Evolutionary conservation across 2,329 filamentous ascomycete genomes (phyloP).

Genomic region (Hypoxylon sp.): DNA sequence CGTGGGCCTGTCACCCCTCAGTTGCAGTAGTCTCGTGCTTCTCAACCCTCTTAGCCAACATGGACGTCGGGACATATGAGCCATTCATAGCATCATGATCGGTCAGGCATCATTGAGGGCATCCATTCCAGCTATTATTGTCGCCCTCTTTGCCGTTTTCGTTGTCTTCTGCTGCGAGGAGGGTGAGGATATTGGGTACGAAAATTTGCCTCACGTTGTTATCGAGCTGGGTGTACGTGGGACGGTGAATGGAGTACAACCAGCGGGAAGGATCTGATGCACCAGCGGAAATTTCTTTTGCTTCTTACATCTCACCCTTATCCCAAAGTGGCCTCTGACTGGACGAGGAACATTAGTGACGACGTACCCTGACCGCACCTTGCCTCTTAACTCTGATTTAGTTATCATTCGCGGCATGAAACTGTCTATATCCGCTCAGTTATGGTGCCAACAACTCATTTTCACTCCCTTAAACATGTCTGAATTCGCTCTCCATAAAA

Average conservation of each 20-base stretch:
- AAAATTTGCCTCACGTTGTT: constrained; percentile 32
- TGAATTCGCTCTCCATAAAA: constrained; percentile 13
- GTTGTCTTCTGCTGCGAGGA: constrained; percentile 36
- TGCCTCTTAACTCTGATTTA: constrained; percentile 29
- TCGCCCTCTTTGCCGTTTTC: constrained; percentile 40
- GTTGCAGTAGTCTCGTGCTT: constrained; percentile 28
- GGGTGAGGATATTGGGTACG: constrained; percentile 42
- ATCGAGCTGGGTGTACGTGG: constrained; percentile 12
- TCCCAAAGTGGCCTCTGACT: constrained; percentile 42
- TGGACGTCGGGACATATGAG: constrained; percentile 12
- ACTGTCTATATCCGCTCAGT: constrained; percentile 25
- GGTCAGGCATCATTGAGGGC: constrained; percentile 34
- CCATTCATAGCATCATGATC: constrained; percentile 37
- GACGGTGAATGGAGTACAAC: constrained; percentile 19
- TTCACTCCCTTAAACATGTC: constrained; percentile 17
- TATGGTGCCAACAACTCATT: constrained; percentile 12
- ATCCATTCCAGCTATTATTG: constrained; percentile 36
- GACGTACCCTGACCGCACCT: constrained; percentile 38
- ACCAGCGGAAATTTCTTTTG: constrained; percentile 38
- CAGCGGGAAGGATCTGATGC: constrained; percentile 36
- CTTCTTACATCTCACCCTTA: constrained; percentile 35
- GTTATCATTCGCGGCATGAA: constrained; percentile 19
- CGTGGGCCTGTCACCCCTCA: constrained; percentile 7
- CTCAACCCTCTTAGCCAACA: constrained; percentile 3
- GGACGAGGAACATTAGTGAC: constrained; percentile 21